These are phyloP conservation scores for Pseudogymnoascus sp. DNA, from an alignment of 2,329 filamentous ascomycete species.

Conservation along the genomic window DNA sequence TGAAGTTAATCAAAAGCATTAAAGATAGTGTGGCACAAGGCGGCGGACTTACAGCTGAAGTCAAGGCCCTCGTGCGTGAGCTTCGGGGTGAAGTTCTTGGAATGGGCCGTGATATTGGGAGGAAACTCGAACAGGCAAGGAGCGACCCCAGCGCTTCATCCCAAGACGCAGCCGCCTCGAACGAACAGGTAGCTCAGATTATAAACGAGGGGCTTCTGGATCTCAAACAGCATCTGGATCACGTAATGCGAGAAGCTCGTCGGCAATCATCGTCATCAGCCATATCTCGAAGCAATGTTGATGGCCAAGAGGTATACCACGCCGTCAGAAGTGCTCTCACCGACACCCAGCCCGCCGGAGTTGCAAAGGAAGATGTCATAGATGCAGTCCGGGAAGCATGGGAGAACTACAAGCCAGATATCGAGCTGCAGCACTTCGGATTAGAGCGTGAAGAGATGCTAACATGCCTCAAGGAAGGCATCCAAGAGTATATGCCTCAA, in stretches of 20 bases:
- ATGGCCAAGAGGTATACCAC: conserved; percentile 80
- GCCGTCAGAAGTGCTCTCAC: conserved; percentile 69
- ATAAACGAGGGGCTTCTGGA: conserved; percentile 75
- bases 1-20: conserved; percentile 76
- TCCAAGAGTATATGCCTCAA: conserved; percentile 61
- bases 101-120: conserved; percentile 86
- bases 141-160: conserved; percentile 34
- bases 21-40: conserved; percentile 87
- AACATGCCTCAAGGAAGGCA: conserved; percentile 76
- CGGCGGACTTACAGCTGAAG: conserved; percentile 82
- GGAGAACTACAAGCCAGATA: conserved; percentile 91
- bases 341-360: conserved; percentile 43
- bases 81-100: conserved; percentile 86
- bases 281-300: conserved; percentile 57
- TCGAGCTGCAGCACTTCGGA: conserved; percentile 83
- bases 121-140: conserved; percentile 69
- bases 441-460: conserved; percentile 87
- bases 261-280: conserved; percentile 60
- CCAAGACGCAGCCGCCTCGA: conserved; percentile 45
- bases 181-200: conserved; percentile 68
- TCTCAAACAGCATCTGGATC: conserved; percentile 77
- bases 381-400: conserved; percentile 83
- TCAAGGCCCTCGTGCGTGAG: conserved; percentile 84
- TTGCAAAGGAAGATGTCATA: conserved; percentile 77
- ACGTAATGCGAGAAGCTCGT: conserved; percentile 68